Evolutionary conservation across 805 yeast species (phyloP).

Genomic region (Blastobotrys attinorum): DNA sequence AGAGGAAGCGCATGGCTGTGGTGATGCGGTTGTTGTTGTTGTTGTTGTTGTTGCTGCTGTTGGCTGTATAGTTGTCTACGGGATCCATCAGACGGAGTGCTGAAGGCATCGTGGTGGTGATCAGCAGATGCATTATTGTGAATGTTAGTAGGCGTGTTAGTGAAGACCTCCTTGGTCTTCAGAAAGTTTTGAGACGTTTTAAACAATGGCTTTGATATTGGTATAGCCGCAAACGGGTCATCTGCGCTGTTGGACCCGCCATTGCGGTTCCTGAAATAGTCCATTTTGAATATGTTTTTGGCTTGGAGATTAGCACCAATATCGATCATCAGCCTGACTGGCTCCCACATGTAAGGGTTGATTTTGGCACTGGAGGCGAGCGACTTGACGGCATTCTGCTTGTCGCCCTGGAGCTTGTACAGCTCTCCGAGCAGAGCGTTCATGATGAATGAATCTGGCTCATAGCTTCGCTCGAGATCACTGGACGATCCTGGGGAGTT

Average conservation of each 20-base stretch:
- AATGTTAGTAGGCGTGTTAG: too few species aligned
- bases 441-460: slow-evolving; percentile 67
- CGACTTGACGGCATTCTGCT: slow-evolving; percentile 54
- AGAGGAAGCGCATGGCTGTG: slow-evolving; percentile 12
- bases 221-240: slow-evolving; percentile 11
- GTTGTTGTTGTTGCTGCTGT: too few species aligned
- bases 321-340: slow-evolving; percentile 65
- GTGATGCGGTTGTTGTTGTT: too few species aligned
- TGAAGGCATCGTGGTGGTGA: not conserved
- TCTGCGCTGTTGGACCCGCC: not conserved
- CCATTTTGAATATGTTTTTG: slow-evolving; percentile 28
- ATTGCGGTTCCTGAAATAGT: not conserved
- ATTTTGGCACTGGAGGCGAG: slow-evolving; percentile 61
- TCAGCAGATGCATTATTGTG: too few species aligned
- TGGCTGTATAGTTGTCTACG: too few species aligned
- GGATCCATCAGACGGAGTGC: slow-evolving; percentile 11
- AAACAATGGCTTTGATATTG: slow-evolving; percentile 6
- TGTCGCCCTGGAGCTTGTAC: slow-evolving; percentile 49
- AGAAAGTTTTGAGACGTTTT: slow-evolving; percentile 13
- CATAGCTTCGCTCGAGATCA: not conserved
- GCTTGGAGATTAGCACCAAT: slow-evolving; percentile 66
- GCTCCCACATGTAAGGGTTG: slow-evolving; percentile 83
- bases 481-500: not conserved
- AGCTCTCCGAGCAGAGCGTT: slow-evolving; percentile 65
- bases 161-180: too few species aligned